A percentile compares a stretch with the other conserved stretches of the same genome.
phyloP scores from a whole-genome alignment of 192 early-diverging fungal species.

The Chytriomyces sp. region DNA sequence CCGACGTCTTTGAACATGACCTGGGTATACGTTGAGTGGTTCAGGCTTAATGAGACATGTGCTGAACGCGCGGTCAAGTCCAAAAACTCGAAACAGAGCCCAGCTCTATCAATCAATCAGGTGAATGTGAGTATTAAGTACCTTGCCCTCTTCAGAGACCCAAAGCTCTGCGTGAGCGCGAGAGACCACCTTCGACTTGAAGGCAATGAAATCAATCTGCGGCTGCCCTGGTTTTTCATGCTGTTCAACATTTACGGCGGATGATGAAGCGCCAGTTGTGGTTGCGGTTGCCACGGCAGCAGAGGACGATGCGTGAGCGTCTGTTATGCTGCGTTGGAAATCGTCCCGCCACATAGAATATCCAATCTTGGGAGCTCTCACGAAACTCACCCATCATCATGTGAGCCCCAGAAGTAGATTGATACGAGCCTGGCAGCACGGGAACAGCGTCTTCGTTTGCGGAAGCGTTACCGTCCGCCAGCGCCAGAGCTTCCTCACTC shows the following conservation, averaged over 20 bases:
- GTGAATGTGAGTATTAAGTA: not conserved
- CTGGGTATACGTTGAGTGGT: too few relatives aligned
- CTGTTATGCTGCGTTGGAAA: not conserved
- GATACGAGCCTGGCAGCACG: slow-evolving; percentile 18
- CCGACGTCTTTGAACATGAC: slow-evolving; percentile 91
- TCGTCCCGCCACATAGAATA: not conserved
- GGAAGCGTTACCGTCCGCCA: not conserved
- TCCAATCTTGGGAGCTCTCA: not conserved
- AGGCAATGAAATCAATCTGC: slow-evolving; percentile 42
- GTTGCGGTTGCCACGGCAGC: not conserved
- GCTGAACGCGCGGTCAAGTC: too few relatives aligned
- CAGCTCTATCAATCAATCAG: not conserved
- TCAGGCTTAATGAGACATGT: too few relatives aligned
- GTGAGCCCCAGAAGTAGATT: slow-evolving; percentile 8
- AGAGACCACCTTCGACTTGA: slow-evolving; percentile 83
- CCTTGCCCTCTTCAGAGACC: slow-evolving; percentile 67
- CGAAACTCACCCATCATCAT: not conserved
- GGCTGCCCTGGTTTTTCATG: not conserved
- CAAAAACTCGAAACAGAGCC: not conserved
- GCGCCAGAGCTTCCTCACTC: not conserved
- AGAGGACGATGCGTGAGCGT: not conserved
- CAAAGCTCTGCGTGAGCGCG: slow-evolving; percentile 93
- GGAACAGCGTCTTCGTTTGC: not conserved
- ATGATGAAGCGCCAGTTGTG: not conserved
- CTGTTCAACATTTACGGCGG: not conserved